Base-by-base conservation (phyloP, 345 rosid genomes). In the Capsella bursapastoris region DNA sequence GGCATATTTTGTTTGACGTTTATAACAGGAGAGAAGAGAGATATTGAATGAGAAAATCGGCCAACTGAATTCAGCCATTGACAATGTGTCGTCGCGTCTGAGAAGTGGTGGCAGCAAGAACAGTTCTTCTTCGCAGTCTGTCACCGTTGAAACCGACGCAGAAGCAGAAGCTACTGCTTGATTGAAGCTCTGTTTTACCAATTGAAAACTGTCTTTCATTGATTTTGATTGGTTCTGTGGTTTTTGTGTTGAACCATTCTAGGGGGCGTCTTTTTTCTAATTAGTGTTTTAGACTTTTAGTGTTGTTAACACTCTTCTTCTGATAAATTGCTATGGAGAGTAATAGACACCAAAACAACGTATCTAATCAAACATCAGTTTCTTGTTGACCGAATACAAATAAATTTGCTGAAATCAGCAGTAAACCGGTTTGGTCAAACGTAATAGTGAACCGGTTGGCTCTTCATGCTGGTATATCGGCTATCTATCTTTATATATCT, bases 61-160 rank as follows among this genome's bases (percentile, higher is more conserved):
- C 79, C 98, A 92, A 72, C 89, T 92, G 52, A 92, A 88, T 80
- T 83, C 86, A 71, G 98, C 96, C 38, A 92, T 90, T 29, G 96
- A 90, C 85, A 87, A 86, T 7, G 90, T 90, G 16, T 87, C 96
- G 11, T 77, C 91, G 12, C 90, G 94, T 18, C 78, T 92, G 80
- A 87, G 51, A n/a, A 71, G 57, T 16, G 12, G 61, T 32, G 32
- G 61, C 38, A 3, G 45, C 22, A 71, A 71, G 16, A 71, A 49
- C 14, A 86, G 75, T 48, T 84, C 75, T 48, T 84, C 75, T 52
- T 25, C 81, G 5, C 78, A 85, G 3, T 66, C 43, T 2, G 85
- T 80, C 6, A 82, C 89, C 0, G 37, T 74, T 9, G 84, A 84
- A 74, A 74, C 84, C 4, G 90, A 88, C 69, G 79, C 86, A 4